Evolutionary conservation across 129 eudicot genomes (phyloP), one percentile per base, ranked within the genome.

Genomic region (Flaveria robusta): DNA sequence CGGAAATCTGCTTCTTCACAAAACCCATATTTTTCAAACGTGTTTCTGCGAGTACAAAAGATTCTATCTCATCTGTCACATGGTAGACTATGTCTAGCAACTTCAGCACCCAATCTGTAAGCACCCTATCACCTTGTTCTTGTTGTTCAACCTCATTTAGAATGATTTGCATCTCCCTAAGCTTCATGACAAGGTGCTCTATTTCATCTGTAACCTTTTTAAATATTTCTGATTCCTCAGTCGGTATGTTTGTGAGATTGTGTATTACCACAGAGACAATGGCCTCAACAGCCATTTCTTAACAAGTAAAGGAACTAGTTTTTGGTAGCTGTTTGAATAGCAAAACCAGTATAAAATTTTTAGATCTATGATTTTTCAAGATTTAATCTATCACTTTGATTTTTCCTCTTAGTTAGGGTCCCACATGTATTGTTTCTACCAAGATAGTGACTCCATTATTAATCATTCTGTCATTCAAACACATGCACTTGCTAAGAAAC

Each of bases 221-320:
- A 42, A 60, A 71, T 5, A 51, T 26, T 29, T 71, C 15, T 29
- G 78, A 49, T 79, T 47, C 77, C 52, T 79, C 71, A 1, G 23
- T 47, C 43, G 26, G 4, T 47, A 60, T 39, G 64, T 59, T 50
- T 46, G 77, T 39, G 31, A 79, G 77, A 3, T 79, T 71, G 59
- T 71, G 77, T 71, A 79, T 47, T 22, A 71, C 34, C 29, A 79
- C 73, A 47, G 83, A 79, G 51, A 79, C 78, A 24, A 79, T 64
- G 18, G 66, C 83, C 41, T 79, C 78, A 62, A 79, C 77, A 59
- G 72, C 78, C 83, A 79, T 79, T 8, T 59, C 34, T 70, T 29
- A 22, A 9, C 5, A 56, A 16, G 59, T 39, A 16, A 39, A 37
- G 9, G 20, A 37, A 31, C 3, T 52, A 18, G 13, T 20, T 55